These are phyloP conservation scores for Croton laevigatus DNA, from an alignment of 441 rosid species.

Conservation along the genomic window DNA sequence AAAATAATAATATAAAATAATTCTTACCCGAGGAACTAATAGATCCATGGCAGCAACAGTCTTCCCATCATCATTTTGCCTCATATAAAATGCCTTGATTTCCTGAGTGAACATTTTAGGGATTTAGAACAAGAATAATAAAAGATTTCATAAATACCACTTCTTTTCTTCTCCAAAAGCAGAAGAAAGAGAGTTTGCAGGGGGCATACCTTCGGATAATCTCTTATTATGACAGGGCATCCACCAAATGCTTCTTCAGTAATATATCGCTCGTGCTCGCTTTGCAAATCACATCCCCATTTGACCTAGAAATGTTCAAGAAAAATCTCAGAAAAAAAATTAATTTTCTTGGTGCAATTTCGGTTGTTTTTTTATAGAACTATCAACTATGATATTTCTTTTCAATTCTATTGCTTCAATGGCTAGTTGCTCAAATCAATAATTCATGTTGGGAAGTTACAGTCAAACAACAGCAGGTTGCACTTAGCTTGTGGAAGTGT, in stretches of 20 bases:
- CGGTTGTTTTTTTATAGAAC: not conserved
- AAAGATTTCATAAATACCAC: not conserved
- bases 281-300: conserved; percentile 97
- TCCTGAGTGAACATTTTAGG: conserved; percentile 41
- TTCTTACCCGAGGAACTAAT: conserved; percentile 87
- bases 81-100: conserved; percentile 97
- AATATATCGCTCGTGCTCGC: conserved; percentile 97
- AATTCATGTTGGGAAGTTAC: not conserved
- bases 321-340: not conserved
- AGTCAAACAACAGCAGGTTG: not conserved
- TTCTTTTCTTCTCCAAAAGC: conserved; percentile 1
- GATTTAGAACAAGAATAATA: conserved; percentile 8
- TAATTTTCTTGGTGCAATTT: not conserved
- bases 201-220: conserved; percentile 74
- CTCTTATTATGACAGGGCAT: conserved; percentile 84
- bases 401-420: not conserved
- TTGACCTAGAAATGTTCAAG: conserved; percentile 50
- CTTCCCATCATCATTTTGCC: conserved; percentile 92
- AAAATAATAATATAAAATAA: conserved; percentile 8
- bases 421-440: not conserved
- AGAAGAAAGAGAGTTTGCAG: conserved; percentile 7
- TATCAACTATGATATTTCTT: not conserved
- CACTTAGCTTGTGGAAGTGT: not conserved
- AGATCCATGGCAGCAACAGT: conserved; percentile 99
- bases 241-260: conserved; percentile 88